Evolutionary conservation across 352 stramenopile genomes (phyloP), one percentile per base, ranked within the genome.

Genomic region (Thalassiosira ordinaria): DNA sequence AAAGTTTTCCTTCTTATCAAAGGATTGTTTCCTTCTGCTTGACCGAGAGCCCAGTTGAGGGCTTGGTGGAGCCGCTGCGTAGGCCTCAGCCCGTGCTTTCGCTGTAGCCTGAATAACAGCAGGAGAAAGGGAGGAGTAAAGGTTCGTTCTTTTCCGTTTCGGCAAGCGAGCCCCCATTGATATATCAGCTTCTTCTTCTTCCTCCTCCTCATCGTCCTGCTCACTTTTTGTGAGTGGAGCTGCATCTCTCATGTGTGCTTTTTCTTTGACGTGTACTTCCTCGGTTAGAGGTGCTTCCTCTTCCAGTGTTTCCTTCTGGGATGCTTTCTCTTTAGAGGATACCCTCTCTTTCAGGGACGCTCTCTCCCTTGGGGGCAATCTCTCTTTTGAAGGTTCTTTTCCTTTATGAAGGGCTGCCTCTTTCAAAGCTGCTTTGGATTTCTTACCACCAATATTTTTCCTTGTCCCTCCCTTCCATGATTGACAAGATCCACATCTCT

Each of bases 141-240:
- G 20, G 39, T 76, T 85, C 22, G 73, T 85, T 26, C 77, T 31
- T 51, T 85, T 85, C 14, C 77, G 77, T 74, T 80, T 85, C 6
- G 77, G 70, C 27, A 74, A 49, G 35, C 69, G 77, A 59, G 63
- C 44, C 22, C 49, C 77, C 24, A 66, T 64, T 5, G 66, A 52
- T 73, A 51, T 62, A n/a, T 68, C 53, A 31, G 52, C 52, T 33
- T 66, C 56, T 22, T 44, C 49, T 29, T 80, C 63, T 44, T 80
- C 62, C 16, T 75, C 33, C 22, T 75, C 33, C 27, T 63, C 49
- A 56, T 56, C 37, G 8, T 37, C 35, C n/a, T n/a, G n/a, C n/a
- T n/a, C n/a, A n/a, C n/a, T n/a, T n/a, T n/a, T n/a, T n/a, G n/a
- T n/a, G n/a, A n/a, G n/a, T n/a, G n/a, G n/a, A n/a, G n/a, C n/a